Conservation (phyloP, 2,329 filamentous ascomycete genomes). For the Aaosphaeria pasadenensis region DNA sequence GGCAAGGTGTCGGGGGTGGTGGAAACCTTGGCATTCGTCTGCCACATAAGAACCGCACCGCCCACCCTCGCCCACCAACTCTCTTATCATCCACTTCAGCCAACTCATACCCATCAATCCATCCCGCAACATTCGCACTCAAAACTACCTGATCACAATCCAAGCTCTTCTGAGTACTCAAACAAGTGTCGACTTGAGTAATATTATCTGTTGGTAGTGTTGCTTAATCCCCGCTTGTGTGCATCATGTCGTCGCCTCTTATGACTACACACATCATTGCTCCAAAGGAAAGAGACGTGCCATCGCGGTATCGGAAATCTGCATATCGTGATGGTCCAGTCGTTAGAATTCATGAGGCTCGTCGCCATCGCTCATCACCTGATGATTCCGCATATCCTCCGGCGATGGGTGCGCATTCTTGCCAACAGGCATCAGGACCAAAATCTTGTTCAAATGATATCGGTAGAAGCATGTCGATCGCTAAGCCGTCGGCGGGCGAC, state of each 20-base stretch:
- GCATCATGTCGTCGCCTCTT: slow-evolving; percentile 17
- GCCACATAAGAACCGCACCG: slow-evolving; percentile 9
- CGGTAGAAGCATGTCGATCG: neutral
- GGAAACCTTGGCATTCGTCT: no score
- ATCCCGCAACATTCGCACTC: slow-evolving; percentile 3
- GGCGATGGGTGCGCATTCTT: neutral
- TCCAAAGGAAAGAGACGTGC: neutral
- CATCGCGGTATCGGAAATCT: slow-evolving; percentile 17
- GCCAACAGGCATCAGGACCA: neutral
- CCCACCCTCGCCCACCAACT: slow-evolving; percentile 10
- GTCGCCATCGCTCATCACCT: slow-evolving; percentile 9
- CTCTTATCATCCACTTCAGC: slow-evolving; percentile 12
- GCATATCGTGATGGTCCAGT: slow-evolving; percentile 21
- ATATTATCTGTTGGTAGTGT: neutral
- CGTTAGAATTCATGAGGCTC: slow-evolving; percentile 22
- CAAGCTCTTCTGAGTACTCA: no score
- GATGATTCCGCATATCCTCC: neutral
- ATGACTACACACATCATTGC: neutral
- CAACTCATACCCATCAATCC: slow-evolving; percentile 5
- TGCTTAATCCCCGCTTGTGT: slow-evolving; percentile 1
- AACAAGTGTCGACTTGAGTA: neutral
- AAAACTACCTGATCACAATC: slow-evolving; percentile 4
- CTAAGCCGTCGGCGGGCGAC: neutral
- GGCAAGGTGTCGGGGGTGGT: no score
- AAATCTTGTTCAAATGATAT: neutral